Evolutionary conservation across 371 early-diverging fungal species (phyloP).

Genomic region (Umbelopsis sp.): DNA sequence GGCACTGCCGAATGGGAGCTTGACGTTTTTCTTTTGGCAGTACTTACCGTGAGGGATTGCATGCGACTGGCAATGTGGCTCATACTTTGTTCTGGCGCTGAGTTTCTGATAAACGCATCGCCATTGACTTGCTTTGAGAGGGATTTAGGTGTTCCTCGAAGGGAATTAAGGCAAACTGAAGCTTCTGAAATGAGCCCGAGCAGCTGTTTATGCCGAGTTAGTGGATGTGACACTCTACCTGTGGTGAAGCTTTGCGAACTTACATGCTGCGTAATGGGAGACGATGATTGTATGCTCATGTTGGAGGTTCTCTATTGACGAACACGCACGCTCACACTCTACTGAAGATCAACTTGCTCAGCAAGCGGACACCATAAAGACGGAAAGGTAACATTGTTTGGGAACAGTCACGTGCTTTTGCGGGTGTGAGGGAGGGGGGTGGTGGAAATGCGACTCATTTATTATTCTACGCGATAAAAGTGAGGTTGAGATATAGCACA

Average conservation of each 20-base stretch:
- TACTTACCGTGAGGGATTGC: conserved; percentile 1
- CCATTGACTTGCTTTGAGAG: conserved; percentile 4
- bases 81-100: neutral
- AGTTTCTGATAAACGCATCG: neutral
- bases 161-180: neutral
- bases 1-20: neutral
- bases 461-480: no score
- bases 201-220: neutral
- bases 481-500: no score
- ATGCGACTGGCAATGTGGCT: conserved; percentile 3
- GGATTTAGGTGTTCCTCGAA: conserved; percentile 12
- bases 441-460: no score
- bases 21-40: no score
- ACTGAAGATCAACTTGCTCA: neutral
- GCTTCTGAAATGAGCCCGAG: conserved; percentile 15
- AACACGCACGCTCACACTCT: neutral
- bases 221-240: neutral
- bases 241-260: neutral
- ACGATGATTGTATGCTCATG: conserved; percentile 12
- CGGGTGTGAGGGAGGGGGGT: no score
- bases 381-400: neutral
- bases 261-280: conserved; percentile 14
- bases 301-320: neutral
- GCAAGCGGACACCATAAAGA: neutral
- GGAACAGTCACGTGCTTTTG: neutral